phyloP scores from a whole-genome alignment of 2,329 filamentous ascomycete species.

The Xenosphaeropsis pyriputrescens region DNA sequence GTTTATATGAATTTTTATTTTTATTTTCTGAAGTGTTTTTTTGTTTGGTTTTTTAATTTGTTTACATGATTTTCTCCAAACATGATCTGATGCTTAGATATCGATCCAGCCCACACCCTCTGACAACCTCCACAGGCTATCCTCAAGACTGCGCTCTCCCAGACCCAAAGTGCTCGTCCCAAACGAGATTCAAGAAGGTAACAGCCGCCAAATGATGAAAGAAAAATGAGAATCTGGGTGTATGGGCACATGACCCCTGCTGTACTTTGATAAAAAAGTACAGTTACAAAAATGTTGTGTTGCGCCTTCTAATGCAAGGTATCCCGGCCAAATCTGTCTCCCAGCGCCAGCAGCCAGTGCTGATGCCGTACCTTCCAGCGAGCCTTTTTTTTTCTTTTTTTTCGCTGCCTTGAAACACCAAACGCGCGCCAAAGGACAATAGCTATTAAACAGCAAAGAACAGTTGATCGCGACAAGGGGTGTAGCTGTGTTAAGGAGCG shows the following conservation, averaged over 20 bases:
- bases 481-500: neutral
- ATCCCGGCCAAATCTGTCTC: neutral
- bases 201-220: conserved; percentile 1
- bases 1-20: too few relatives aligned
- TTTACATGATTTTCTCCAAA: too few relatives aligned
- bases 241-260: neutral
- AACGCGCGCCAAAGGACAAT: too few relatives aligned
- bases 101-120: too few relatives aligned
- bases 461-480: neutral
- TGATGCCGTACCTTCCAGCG: neutral
- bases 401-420: too few relatives aligned
- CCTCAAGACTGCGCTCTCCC: conserved; percentile 2
- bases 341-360: too few relatives aligned
- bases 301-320: neutral
- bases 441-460: too few relatives aligned
- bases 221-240: neutral
- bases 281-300: neutral
- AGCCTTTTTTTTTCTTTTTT: neutral
- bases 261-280: neutral
- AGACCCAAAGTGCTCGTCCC: neutral
- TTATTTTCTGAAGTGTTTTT: too few relatives aligned
- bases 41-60: too few relatives aligned
- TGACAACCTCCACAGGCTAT: too few relatives aligned
- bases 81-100: too few relatives aligned
- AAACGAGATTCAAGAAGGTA: neutral